Evolutionary conservation across 805 yeast species (phyloP).

Genomic region (Candida railenensis): DNA sequence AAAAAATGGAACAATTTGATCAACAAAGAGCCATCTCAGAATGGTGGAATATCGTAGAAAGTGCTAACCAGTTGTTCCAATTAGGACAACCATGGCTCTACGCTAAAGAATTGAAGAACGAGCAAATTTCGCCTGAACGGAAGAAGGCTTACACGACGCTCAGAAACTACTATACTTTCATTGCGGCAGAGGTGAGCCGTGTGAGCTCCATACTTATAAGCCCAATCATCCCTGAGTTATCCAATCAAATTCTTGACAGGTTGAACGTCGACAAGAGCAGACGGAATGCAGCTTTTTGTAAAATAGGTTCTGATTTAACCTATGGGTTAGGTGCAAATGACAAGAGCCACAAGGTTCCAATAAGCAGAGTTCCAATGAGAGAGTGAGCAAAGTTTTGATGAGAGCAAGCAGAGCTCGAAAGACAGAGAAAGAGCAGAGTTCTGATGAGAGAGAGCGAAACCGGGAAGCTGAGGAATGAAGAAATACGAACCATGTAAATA

Average conservation of each 20-base stretch:
- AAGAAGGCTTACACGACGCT: slow-evolving; percentile 10
- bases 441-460: neutral
- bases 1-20: slow-evolving; percentile 45
- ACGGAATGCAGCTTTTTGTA: slow-evolving; percentile 45
- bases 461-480: neutral
- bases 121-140: slow-evolving; percentile 2
- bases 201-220: slow-evolving; percentile 62
- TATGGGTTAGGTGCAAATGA: slow-evolving; percentile 62
- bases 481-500: neutral
- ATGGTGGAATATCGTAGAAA: slow-evolving; percentile 58
- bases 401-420: too few species aligned
- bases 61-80: slow-evolving; percentile 69
- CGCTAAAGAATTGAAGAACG: slow-evolving; percentile 22
- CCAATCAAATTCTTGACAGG: slow-evolving; percentile 57
- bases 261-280: slow-evolving; percentile 49
- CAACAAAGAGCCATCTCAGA: slow-evolving; percentile 54
- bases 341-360: slow-evolving; percentile 49
- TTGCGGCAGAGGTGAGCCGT: slow-evolving; percentile 71
- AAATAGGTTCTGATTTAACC: slow-evolving; percentile 53
- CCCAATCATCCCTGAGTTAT: slow-evolving; percentile 71
- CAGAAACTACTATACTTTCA: slow-evolving; percentile 54
- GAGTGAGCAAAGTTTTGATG: neutral
- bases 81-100: slow-evolving; percentile 73
- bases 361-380: slow-evolving; percentile 28
- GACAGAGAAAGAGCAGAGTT: too few species aligned